A percentile compares a stretch with the other conserved stretches of the same genome.
These are phyloP conservation scores for Venturia effusa DNA, from an alignment of 2,329 filamentous ascomycete species.

Conservation along the genomic window DNA sequence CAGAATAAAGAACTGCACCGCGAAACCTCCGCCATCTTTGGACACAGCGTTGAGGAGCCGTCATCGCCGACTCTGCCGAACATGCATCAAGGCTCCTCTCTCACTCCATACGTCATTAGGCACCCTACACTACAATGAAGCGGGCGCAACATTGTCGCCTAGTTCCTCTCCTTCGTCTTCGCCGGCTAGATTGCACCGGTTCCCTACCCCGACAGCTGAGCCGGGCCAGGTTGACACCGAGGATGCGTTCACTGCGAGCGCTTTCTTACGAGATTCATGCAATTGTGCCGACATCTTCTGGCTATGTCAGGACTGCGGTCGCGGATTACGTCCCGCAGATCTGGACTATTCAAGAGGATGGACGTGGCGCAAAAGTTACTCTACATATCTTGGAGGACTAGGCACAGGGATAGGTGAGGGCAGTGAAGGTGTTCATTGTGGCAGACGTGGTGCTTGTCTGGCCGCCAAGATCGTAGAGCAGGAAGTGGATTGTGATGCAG, in stretches of 20 bases:
- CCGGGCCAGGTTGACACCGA: not conserved
- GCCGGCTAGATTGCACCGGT: not conserved
- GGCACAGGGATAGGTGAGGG: constrained; percentile 84
- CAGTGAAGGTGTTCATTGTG: constrained; percentile 79
- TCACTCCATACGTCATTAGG: constrained; percentile 32
- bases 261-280: constrained; percentile 45
- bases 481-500: constrained; percentile 77
- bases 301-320: constrained; percentile 78
- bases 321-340: constrained; percentile 51
- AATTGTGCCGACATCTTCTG: constrained; percentile 55
- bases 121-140: constrained; percentile 17
- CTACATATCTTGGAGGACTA: constrained; percentile 63
- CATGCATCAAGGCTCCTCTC: constrained; percentile 64
- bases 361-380: constrained; percentile 82
- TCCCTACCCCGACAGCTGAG: constrained; percentile 6
- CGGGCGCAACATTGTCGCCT: constrained; percentile 14
- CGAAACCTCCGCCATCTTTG: constrained; percentile 60
- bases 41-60: constrained; percentile 56
- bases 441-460: constrained; percentile 66
- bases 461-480: constrained; percentile 67
- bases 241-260: constrained; percentile 33
- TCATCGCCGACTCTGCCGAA: constrained; percentile 68
- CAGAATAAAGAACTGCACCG: constrained; percentile 65
- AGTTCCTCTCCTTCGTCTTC: constrained; percentile 18
- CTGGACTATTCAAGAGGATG: constrained; percentile 58